A percentile compares a stretch with the other conserved stretches of the same genome.
Evolutionary conservation across 805 yeast species (phyloP).

Genomic region (Hermanozyma aechmeae): DNA sequence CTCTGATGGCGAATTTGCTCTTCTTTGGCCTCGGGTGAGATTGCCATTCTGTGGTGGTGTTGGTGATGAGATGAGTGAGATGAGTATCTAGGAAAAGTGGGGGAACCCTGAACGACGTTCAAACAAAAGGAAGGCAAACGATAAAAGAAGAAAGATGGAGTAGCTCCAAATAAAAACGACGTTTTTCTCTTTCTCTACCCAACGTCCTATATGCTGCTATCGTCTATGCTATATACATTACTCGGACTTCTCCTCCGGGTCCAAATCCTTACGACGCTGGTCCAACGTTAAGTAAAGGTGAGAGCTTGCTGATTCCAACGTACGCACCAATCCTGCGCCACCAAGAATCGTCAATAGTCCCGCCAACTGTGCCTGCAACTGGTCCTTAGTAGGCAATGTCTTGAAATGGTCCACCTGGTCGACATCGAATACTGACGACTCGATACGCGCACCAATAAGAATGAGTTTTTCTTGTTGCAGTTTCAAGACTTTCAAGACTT

Average conservation of each 20-base stretch:
- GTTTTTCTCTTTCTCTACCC: too few species aligned
- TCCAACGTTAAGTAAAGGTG: constrained; percentile 68
- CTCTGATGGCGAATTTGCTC: constrained; percentile 11
- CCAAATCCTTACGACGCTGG: constrained; percentile 41
- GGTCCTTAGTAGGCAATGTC: constrained; percentile 60
- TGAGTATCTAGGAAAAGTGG: too few species aligned
- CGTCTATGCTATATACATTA: too few species aligned
- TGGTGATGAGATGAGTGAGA: too few species aligned
- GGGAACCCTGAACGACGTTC: too few species aligned
- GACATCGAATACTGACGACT: constrained; percentile 44
- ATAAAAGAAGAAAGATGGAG: too few species aligned
- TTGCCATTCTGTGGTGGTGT: constrained; percentile 5
- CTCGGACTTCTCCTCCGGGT: constrained; percentile 10
- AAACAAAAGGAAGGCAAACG: too few species aligned
- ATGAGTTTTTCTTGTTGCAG: constrained; percentile 64
- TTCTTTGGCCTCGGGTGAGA: constrained; percentile 9
- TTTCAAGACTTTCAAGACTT: constrained; percentile 52
- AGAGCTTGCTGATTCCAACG: constrained; percentile 63
- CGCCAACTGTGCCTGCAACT: constrained; percentile 71
- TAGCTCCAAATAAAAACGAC: too few species aligned
- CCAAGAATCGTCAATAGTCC: constrained; percentile 78
- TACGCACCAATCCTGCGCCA: constrained; percentile 82
- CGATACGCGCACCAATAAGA: constrained; percentile 79
- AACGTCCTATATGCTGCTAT: too few species aligned
- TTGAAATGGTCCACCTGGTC: constrained; percentile 54